Conservation (phyloP, 352 stramenopile genomes). For the Globisporangium nagaii region DNA sequence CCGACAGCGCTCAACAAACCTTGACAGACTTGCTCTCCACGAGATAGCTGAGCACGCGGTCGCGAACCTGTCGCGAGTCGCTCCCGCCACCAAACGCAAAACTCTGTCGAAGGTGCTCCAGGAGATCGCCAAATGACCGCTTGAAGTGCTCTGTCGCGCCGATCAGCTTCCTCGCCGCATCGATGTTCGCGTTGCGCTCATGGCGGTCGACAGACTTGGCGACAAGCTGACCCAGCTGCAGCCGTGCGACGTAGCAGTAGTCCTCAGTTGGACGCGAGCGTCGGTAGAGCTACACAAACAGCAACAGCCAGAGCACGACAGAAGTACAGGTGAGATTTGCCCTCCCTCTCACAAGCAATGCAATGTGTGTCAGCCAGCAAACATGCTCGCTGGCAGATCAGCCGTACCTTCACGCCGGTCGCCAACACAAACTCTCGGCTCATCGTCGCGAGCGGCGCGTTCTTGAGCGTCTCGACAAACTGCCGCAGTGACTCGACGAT, state of each 20-base stretch:
- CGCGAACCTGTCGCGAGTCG: slow-evolving; percentile 36
- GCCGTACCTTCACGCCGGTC: slow-evolving; percentile 40
- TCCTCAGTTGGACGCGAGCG: slow-evolving; percentile 18
- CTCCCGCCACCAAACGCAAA: slow-evolving; percentile 33
- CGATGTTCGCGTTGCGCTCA: slow-evolving; percentile 49
- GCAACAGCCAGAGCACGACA: slow-evolving; percentile 1
- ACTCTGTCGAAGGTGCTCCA: slow-evolving; percentile 33
- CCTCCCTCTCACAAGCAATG: no score
- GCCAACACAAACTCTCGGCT: slow-evolving; percentile 58
- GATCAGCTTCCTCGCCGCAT: slow-evolving; percentile 32
- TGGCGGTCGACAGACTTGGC: slow-evolving; percentile 17
- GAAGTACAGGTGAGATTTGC: background rate
- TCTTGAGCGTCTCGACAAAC: slow-evolving; percentile 33
- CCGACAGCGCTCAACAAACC: slow-evolving; percentile 16
- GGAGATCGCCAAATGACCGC: slow-evolving; percentile 35
- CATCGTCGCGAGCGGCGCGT: slow-evolving; percentile 34
- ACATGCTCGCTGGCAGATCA: no score
- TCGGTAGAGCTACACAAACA: slow-evolving; percentile 35
- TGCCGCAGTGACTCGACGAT: slow-evolving; percentile 45
- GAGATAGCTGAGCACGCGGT: slow-evolving; percentile 43
- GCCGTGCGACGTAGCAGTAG: slow-evolving; percentile 16
- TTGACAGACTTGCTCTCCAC: slow-evolving; percentile 31
- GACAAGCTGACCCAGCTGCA: slow-evolving; percentile 45
- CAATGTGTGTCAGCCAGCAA: no score
- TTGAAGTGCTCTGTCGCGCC: slow-evolving; percentile 30